Percentiles rank a stretch among this genome's conserved stretches.
phyloP scores from a whole-genome alignment of 1,284 basidiomycete genomes.

The Neotropicomus parvogracilis region DNA sequence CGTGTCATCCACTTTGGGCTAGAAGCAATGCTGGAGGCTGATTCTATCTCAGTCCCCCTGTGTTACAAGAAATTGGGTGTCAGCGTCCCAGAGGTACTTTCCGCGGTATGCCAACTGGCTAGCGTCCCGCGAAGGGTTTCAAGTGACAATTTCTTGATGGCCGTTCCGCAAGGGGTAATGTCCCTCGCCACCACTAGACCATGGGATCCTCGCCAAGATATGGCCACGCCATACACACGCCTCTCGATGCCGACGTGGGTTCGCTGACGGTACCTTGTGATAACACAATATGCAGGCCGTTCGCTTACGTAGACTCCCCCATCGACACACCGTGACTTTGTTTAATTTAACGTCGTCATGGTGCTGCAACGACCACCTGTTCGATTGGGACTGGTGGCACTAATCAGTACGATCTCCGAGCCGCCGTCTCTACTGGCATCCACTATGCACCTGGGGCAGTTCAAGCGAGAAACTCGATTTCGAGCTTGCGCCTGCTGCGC shows the following conservation, averaged over 20 bases:
- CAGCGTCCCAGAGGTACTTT: not conserved
- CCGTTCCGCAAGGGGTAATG: not conserved
- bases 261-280: not conserved
- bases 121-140: constrained; percentile 14
- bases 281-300: too few species aligned
- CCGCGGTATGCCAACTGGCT: not conserved
- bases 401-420: too few species aligned
- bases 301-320: too few species aligned
- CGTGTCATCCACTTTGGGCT: not conserved
- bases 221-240: not conserved
- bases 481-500: too few species aligned
- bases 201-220: not conserved
- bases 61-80: not conserved
- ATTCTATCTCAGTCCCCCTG: not conserved
- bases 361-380: not conserved
- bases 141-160: not conserved
- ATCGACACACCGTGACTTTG: not conserved
- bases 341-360: constrained; percentile 5
- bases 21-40: not conserved
- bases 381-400: not conserved
- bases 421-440: too few species aligned
- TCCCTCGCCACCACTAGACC: not conserved
- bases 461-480: too few species aligned
- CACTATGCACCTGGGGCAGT: too few species aligned
- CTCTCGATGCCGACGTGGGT: too few species aligned